phyloP scores from a whole-genome alignment of 495 filamentous ascomycete genomes.

The Penicillium samsonianum region DNA sequence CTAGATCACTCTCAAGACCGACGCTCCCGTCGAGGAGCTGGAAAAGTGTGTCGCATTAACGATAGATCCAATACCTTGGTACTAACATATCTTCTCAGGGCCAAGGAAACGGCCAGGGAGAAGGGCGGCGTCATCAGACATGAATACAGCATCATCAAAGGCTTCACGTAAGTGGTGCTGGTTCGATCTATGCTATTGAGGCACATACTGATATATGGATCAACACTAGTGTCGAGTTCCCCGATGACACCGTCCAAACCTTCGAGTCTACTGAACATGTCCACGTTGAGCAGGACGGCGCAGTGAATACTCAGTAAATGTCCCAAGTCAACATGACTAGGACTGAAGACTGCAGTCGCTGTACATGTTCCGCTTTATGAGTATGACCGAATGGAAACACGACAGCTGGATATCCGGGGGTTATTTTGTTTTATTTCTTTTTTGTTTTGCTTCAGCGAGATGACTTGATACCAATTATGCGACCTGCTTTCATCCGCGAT shows the following conservation, averaged over 20 bases:
- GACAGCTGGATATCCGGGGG: slow-evolving; percentile 1
- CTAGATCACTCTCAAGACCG: slow-evolving; percentile 78
- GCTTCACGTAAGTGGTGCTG: slow-evolving; percentile 71
- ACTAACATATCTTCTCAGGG: slow-evolving; percentile 45
- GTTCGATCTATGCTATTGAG: background rate
- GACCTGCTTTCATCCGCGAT: slow-evolving; percentile 14
- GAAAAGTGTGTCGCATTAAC: slow-evolving; percentile 51
- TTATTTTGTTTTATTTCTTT: slow-evolving; percentile 15
- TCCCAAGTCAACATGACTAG: background rate
- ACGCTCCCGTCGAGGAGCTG: slow-evolving; percentile 60
- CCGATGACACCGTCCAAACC: slow-evolving; percentile 60
- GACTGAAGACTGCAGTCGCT: slow-evolving; percentile 4
- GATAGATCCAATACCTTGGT: background rate
- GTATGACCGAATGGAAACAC: background rate
- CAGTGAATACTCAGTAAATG: slow-evolving; percentile 67
- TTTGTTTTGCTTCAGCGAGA: slow-evolving; percentile 19
- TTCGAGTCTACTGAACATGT: slow-evolving; percentile 68
- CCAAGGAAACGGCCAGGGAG: slow-evolving; percentile 66
- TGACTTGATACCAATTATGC: slow-evolving; percentile 24
- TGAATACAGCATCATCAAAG: slow-evolving; percentile 84
- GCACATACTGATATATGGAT: background rate
- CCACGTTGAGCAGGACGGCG: slow-evolving; percentile 72
- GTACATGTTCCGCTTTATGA: background rate
- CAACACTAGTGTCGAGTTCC: slow-evolving; percentile 67
- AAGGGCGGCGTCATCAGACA: slow-evolving; percentile 81